A percentile compares a stretch with the other conserved stretches of the same genome.
Evolutionary conservation across 805 yeast species (phyloP).

Genomic region (Candida gorgasii): DNA sequence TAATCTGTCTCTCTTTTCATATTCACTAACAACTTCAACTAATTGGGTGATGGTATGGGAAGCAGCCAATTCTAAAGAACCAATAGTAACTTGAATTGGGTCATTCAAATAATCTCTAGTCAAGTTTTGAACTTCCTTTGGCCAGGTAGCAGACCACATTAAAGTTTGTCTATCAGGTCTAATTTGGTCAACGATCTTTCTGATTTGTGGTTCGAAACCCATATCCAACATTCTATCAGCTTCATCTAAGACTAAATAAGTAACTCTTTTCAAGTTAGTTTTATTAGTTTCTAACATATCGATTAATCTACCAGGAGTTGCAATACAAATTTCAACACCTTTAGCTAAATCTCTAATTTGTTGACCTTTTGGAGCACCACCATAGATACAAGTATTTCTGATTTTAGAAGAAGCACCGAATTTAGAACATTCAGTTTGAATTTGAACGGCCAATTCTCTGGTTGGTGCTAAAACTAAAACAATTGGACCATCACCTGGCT

Average conservation of each 20-base stretch:
- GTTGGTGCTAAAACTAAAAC: slow-evolving; percentile 96
- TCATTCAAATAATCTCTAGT: slow-evolving; percentile 90
- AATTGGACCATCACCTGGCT: slow-evolving; percentile 96
- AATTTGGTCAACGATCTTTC: slow-evolving; percentile 96
- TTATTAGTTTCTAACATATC: slow-evolving; percentile 95
- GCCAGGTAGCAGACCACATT: slow-evolving; percentile 99
- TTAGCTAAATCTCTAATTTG: slow-evolving; percentile 94
- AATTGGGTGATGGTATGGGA: slow-evolving; percentile 94
- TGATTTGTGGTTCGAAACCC: slow-evolving; percentile 99
- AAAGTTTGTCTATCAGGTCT: slow-evolving; percentile 99
- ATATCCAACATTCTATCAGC: slow-evolving; percentile 99
- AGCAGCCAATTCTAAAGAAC: slow-evolving; percentile 94
- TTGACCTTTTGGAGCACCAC: slow-evolving; percentile 99
- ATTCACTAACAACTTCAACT: slow-evolving; percentile 88
- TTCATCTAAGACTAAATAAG: slow-evolving; percentile 96
- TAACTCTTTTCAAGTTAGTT: slow-evolving; percentile 94
- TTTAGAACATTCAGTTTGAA: slow-evolving; percentile 93
- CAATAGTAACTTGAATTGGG: slow-evolving; percentile 94
- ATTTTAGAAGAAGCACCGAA: slow-evolving; percentile 91
- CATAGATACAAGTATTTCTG: slow-evolving; percentile 96
- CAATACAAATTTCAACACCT: slow-evolving; percentile 95
- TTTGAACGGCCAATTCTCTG: slow-evolving; percentile 97
- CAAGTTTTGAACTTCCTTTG: slow-evolving; percentile 92
- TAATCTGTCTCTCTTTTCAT: slow-evolving; percentile 91
- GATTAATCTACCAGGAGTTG: slow-evolving; percentile 98